Conservation (phyloP, 768 basidiomycete species). For the Psilocybe cyanescens region DNA sequence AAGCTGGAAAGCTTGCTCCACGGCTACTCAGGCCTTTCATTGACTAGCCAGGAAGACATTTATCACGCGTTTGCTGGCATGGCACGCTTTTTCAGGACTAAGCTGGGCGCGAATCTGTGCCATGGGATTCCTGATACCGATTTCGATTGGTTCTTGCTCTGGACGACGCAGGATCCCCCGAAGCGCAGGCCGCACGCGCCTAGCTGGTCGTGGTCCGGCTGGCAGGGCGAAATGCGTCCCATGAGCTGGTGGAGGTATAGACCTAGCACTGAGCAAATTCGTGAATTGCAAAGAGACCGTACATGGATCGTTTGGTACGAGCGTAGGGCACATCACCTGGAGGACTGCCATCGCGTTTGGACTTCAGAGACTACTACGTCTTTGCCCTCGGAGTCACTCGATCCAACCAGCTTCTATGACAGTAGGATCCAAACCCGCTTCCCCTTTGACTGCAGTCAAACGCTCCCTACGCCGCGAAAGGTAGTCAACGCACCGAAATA, state of each 20-base stretch:
- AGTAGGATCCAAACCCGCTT: background rate
- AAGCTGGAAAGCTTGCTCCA: constrained; percentile 1
- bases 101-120: constrained; percentile 5
- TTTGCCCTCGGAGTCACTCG: background rate
- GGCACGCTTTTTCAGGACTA: background rate
- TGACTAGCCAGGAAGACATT: constrained; percentile 7
- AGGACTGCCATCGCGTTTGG: constrained; percentile 8
- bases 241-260: constrained; percentile 4
- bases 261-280: constrained; percentile 3
- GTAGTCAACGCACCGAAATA: constrained; percentile 7
- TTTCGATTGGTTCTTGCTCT: constrained; percentile 19
- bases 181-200: constrained; percentile 2
- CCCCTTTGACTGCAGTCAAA: constrained; percentile 6
- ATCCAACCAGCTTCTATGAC: constrained; percentile 1
- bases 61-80: constrained; percentile 14
- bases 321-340: constrained; percentile 11
- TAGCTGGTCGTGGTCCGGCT: constrained; percentile 18
- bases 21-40: constrained; percentile 2
- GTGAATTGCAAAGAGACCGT: constrained; percentile 1
- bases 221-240: constrained; percentile 6
- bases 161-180: constrained; percentile 4
- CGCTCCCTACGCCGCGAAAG: background rate
- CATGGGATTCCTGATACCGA: constrained; percentile 12
- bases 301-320: constrained; percentile 20
- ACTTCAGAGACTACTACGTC: background rate